Evolutionary conservation across 208 protist species (phyloP).

Genomic region (Leishmania mexicana): DNA sequence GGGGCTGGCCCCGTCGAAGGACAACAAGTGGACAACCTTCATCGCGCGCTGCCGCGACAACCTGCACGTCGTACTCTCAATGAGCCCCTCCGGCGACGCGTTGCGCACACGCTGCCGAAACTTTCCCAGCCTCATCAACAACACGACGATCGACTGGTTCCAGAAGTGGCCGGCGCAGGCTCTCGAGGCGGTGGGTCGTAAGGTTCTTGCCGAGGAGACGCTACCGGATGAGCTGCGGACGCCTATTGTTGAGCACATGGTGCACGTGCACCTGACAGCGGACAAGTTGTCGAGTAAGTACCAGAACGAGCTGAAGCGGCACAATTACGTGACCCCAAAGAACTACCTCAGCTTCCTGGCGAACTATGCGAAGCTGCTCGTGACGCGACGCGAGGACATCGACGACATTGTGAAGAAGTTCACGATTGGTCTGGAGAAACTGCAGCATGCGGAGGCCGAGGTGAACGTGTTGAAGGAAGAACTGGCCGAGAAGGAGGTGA

Average conservation of each 20-base stretch:
- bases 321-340: slow-evolving; percentile 99
- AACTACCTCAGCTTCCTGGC: slow-evolving; percentile 99
- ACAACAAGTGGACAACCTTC: slow-evolving; percentile 98
- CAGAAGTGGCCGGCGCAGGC: slow-evolving; percentile 98
- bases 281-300: slow-evolving; percentile 91
- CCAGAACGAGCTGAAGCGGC: slow-evolving; percentile 92
- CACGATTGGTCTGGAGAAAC: slow-evolving; percentile 96
- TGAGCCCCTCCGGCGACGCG: slow-evolving; percentile 97
- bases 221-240: slow-evolving; percentile 87
- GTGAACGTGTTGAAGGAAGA: slow-evolving; percentile 96
- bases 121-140: slow-evolving; percentile 99
- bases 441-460: slow-evolving; percentile 95
- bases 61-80: slow-evolving; percentile 98
- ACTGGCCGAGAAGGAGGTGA: slow-evolving; percentile 94
- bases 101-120: slow-evolving; percentile 97
- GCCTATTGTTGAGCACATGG: slow-evolving; percentile 95
- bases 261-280: slow-evolving; percentile 94
- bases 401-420: slow-evolving; percentile 96
- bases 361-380: slow-evolving; percentile 95
- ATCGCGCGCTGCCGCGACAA: slow-evolving; percentile 98
- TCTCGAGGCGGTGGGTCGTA: slow-evolving; percentile 93
- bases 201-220: slow-evolving; percentile 87
- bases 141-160: slow-evolving; percentile 99
- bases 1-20: slow-evolving; percentile 93
- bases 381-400: slow-evolving; percentile 93